Evolutionary conservation across 139 green algal species (phyloP).

Genomic region (Picochlorum sp.): DNA sequence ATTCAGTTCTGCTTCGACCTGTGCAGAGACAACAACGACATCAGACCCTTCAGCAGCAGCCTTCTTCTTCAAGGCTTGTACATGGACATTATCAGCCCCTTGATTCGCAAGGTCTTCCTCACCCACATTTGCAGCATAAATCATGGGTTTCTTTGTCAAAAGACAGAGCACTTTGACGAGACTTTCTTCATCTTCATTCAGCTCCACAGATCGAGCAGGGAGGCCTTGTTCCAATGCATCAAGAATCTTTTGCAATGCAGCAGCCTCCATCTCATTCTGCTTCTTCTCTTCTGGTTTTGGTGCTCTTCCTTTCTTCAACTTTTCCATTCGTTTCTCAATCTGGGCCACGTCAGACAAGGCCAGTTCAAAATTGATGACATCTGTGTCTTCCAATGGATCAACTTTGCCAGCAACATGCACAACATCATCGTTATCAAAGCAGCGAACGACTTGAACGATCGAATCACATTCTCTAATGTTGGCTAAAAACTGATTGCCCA

Average conservation of each 20-base stretch:
- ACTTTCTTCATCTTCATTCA: conserved; percentile 65
- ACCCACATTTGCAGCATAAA: conserved; percentile 86
- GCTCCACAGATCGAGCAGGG: conserved; percentile 57
- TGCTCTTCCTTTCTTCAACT: conserved; percentile 68
- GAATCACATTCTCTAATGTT: conserved; percentile 93
- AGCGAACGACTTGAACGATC: conserved; percentile 92
- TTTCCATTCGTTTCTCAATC: conserved; percentile 78
- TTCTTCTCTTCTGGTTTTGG: conserved; percentile 67
- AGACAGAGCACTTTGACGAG: conserved; percentile 62
- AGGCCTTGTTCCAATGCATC: conserved; percentile 54
- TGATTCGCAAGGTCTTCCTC: conserved; percentile 80
- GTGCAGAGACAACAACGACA: conserved; percentile 69
- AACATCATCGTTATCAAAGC: conserved; percentile 94
- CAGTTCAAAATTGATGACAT: conserved; percentile 96
- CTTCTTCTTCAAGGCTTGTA: conserved; percentile 57
- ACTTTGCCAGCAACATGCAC: conserved; percentile 86
- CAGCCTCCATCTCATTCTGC: conserved; percentile 57
- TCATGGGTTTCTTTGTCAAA: conserved; percentile 77
- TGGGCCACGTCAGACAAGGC: conserved; percentile 80
- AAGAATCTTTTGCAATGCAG: conserved; percentile 47
- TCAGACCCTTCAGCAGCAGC: conserved; percentile 55
- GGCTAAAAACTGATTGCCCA: conserved; percentile 97
- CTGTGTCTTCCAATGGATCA: conserved; percentile 52
- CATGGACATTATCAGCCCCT: conserved; percentile 71
- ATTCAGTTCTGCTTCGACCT: conserved; percentile 88